Conservation (phyloP, 2,329 filamentous ascomycete genomes). For the Cordyceps javanica region DNA sequence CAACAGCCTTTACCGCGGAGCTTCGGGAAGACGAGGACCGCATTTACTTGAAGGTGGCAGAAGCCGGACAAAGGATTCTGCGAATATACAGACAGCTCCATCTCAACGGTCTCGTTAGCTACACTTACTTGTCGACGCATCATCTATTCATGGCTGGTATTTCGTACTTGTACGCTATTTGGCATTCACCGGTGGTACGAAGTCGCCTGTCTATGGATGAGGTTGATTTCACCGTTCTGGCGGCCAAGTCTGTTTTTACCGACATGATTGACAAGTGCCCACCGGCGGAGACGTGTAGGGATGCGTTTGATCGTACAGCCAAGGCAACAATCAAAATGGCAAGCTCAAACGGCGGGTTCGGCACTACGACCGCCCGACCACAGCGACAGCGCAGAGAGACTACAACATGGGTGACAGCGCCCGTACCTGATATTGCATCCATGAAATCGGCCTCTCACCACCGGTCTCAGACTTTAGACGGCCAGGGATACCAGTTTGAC, state of each 20-base stretch:
- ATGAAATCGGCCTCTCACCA: slow-evolving; percentile 19
- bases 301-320: slow-evolving; percentile 91
- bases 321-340: slow-evolving; percentile 96
- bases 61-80: slow-evolving; percentile 88
- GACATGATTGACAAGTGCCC: slow-evolving; percentile 94
- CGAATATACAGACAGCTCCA: slow-evolving; percentile 88
- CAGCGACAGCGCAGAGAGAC: slow-evolving; percentile 23
- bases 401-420: slow-evolving; percentile 24
- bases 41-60: slow-evolving; percentile 90
- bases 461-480: slow-evolving; percentile 19
- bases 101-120: slow-evolving; percentile 82
- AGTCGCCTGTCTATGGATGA: slow-evolving; percentile 86
- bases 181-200: slow-evolving; percentile 87
- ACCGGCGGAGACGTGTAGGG: slow-evolving; percentile 86
- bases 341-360: slow-evolving; percentile 78
- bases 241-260: slow-evolving; percentile 84
- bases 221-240: slow-evolving; percentile 93
- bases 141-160: slow-evolving; percentile 97
- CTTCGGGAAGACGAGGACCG: slow-evolving; percentile 77
- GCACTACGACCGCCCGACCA: slow-evolving; percentile 31
- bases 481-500: slow-evolving; percentile 25
- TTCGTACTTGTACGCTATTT: slow-evolving; percentile 93
- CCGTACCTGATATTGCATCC: slow-evolving; percentile 20
- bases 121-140: slow-evolving; percentile 91
- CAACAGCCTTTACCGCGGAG: slow-evolving; percentile 56